Percentiles rank a stretch among this genome's conserved stretches.
phyloP scores from a whole-genome alignment of 2,329 filamentous ascomycete genomes.

The Myrmaecium sp. region DNA sequence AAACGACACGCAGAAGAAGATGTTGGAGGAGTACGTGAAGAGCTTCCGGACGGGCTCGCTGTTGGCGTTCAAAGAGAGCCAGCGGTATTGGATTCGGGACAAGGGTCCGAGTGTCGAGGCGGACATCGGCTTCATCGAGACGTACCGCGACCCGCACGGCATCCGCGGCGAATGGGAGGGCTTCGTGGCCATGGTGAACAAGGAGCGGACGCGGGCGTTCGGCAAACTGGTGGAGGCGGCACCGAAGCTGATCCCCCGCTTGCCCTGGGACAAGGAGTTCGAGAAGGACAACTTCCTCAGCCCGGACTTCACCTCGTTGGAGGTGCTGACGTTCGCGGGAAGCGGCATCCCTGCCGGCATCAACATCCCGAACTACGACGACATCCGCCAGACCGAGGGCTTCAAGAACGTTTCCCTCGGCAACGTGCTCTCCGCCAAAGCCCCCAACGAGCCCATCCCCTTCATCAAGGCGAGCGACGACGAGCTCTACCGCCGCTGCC shows the following conservation, averaged over 20 bases:
- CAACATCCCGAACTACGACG: conserved; percentile 40
- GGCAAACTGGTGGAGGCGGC: conserved; percentile 69
- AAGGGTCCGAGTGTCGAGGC: conserved; percentile 34
- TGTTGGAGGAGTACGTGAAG: conserved; percentile 31
- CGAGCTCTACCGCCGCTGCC: conserved; percentile 62
- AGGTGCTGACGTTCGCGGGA: conserved; percentile 68
- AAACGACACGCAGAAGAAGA: conserved; percentile 27
- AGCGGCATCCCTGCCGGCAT: conserved; percentile 43
- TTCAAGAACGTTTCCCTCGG: conserved; percentile 92
- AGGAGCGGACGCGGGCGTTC: conserved; percentile 79
- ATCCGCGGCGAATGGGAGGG: conserved; percentile 38
- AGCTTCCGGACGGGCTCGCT: conserved; percentile 33
- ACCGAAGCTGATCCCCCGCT: conserved; percentile 65
- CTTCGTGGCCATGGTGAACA: conserved; percentile 52
- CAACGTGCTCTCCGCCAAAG: conserved; percentile 82
- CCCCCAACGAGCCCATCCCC: conserved; percentile 79
- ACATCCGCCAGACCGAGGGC: conserved; percentile 52
- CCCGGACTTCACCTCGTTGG: conserved; percentile 88
- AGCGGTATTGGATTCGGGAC: conserved; percentile 36
- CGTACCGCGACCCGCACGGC: conserved; percentile 37
- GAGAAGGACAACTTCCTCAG: conserved; percentile 94
- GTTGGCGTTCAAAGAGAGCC: conserved; percentile 32
- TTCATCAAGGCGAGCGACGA: conserved; percentile 72
- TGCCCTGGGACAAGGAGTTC: conserved; percentile 78
- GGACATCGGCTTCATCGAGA: conserved; percentile 38